Conservation (phyloP, 2,329 filamentous ascomycete species). For the Penicillium corylophilum region DNA sequence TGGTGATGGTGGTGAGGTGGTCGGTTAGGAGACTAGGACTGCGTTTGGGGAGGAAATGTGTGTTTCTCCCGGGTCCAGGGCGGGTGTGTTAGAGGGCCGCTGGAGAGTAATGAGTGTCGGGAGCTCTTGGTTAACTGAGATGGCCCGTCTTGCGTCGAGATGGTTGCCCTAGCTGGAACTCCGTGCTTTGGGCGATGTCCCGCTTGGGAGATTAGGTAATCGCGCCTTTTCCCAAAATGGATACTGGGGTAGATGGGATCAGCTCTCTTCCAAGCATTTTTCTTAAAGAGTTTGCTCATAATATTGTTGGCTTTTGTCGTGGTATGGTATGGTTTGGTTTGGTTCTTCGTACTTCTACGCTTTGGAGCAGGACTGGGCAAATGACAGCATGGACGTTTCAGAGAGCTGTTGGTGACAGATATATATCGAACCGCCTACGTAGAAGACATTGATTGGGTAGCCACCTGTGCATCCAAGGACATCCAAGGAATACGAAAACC, state of each 20-base stretch:
- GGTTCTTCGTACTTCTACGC: no score
- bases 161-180: background rate
- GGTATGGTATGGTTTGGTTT: background rate
- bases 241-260: background rate
- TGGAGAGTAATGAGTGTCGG: background rate
- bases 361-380: background rate
- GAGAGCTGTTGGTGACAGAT: no score
- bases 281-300: background rate
- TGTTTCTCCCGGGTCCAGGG: background rate
- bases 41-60: background rate
- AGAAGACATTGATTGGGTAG: no score
- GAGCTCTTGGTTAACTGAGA: background rate
- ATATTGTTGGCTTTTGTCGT: background rate
- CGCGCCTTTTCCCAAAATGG: background rate
- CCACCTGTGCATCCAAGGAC: no score
- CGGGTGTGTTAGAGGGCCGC: background rate
- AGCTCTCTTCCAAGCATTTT: background rate
- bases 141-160: background rate
- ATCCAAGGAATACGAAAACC: no score
- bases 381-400: no score
- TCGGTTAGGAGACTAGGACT: background rate
- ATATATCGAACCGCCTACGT: no score
- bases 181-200: background rate
- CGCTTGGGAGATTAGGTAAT: background rate
- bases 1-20: conserved; percentile 34